A percentile compares a stretch with the other conserved stretches of the same genome.
phyloP scores from a whole-genome alignment of 2,329 filamentous ascomycete species.

The Clarireedia sp. region DNA sequence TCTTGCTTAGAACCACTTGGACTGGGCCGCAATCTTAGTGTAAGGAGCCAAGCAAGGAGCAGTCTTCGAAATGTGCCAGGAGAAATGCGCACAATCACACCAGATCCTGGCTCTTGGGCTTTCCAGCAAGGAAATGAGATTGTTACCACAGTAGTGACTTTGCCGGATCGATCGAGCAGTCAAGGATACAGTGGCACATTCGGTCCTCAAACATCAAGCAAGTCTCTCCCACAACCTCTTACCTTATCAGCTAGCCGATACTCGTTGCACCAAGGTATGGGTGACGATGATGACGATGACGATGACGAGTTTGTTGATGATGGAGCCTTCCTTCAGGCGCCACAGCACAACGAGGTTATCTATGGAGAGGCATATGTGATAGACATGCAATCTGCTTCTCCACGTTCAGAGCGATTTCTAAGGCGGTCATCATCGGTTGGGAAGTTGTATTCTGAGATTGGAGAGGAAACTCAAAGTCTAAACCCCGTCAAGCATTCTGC shows the following conservation, averaged over 20 bases:
- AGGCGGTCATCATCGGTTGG: slow-evolving; percentile 19
- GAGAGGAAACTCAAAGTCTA: background rate
- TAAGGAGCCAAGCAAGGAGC: background rate
- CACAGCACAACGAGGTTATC: slow-evolving; percentile 16
- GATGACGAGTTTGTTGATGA: slow-evolving; percentile 14
- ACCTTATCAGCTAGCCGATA: background rate
- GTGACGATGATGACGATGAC: slow-evolving; percentile 8
- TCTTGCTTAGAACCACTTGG: too few relatives aligned
- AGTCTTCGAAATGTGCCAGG: background rate
- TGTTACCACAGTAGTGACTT: slow-evolving; percentile 15
- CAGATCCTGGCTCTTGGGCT: background rate
- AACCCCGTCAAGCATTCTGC: slow-evolving; percentile 12
- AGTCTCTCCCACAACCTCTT: background rate
- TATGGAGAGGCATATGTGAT: slow-evolving; percentile 27
- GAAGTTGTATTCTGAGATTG: background rate
- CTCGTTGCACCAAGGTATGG: background rate
- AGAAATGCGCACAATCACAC: background rate
- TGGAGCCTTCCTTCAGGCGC: slow-evolving; percentile 9
- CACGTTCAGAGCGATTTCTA: slow-evolving; percentile 6
- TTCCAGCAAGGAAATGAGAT: slow-evolving; percentile 13
- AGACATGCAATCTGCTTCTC: slow-evolving; percentile 20
- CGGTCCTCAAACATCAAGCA: background rate
- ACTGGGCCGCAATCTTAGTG: too few relatives aligned
- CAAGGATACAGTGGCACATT: slow-evolving; percentile 4
- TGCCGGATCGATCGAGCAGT: slow-evolving; percentile 8